phyloP scores from a whole-genome alignment of 768 basidiomycete species.

The Tephrocybe sp. region DNA sequence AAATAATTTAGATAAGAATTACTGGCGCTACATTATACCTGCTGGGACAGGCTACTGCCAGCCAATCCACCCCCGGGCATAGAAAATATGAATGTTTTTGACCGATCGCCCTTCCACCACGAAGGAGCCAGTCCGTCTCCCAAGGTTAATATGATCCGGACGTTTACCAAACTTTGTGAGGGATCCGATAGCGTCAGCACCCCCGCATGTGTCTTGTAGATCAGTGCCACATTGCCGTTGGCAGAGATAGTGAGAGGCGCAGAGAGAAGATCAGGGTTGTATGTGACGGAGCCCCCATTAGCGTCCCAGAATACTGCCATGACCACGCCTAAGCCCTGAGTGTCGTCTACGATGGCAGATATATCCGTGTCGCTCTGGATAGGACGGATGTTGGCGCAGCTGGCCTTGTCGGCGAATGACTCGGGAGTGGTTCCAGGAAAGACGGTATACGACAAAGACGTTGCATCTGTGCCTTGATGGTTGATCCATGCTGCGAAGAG shows the following conservation, averaged over 20 bases:
- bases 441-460: conserved; percentile 37
- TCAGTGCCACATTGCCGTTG: conserved; percentile 43
- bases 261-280: conserved; percentile 18
- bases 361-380: conserved; percentile 32
- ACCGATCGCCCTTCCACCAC: conserved; percentile 21
- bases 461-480: conserved; percentile 22
- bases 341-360: conserved; percentile 41
- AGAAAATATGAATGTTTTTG: conserved; percentile 33
- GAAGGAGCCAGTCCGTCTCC: conserved; percentile 20
- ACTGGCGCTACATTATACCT: conserved; percentile 1
- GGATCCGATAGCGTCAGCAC: conserved; percentile 66
- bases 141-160: conserved; percentile 37
- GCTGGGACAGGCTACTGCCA: conserved; percentile 45
- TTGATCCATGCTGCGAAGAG: conserved; percentile 44
- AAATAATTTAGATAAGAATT: too few relatives aligned
- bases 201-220: conserved; percentile 40
- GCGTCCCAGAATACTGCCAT: conserved; percentile 47
- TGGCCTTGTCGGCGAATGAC: conserved; percentile 26
- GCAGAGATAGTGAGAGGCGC: conserved; percentile 34
- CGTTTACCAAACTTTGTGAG: conserved; percentile 46
- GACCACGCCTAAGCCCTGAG: conserved; percentile 30
- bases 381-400: conserved; percentile 24
- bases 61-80: conserved; percentile 47
- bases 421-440: conserved; percentile 38
- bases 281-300: conserved; percentile 35